Conservation (phyloP, 1,284 basidiomycete species). For the Xanthoconium separans region DNA sequence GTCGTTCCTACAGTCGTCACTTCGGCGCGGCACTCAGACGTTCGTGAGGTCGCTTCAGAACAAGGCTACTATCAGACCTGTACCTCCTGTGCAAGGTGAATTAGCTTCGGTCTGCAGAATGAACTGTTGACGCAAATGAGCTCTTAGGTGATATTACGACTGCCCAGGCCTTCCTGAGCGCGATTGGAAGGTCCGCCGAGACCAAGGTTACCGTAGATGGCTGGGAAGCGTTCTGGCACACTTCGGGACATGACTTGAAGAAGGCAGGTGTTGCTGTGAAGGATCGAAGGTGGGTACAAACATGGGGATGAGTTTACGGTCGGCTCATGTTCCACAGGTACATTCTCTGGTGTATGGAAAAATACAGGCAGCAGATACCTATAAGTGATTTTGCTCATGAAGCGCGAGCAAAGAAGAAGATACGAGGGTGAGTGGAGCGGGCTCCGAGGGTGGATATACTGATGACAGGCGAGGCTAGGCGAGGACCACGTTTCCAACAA, state of each 20-base stretch:
- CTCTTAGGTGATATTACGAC: slow-evolving; percentile 43
- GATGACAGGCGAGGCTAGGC: slow-evolving; percentile 32
- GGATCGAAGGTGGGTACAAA: slow-evolving; percentile 55
- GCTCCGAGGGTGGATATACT: not conserved
- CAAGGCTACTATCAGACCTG: slow-evolving; percentile 36
- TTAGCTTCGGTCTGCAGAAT: not conserved
- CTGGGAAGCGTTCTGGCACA: slow-evolving; percentile 72
- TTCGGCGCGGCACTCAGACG: slow-evolving; percentile 17
- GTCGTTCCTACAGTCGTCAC: slow-evolving; percentile 18
- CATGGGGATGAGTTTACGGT: not conserved
- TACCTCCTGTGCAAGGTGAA: slow-evolving; percentile 23
- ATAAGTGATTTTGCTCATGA: slow-evolving; percentile 64
- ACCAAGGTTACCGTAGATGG: slow-evolving; percentile 57
- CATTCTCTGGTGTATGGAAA: slow-evolving; percentile 81
- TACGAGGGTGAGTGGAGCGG: slow-evolving; percentile 61
- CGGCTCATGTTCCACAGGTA: slow-evolving; percentile 47
- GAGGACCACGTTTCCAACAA: slow-evolving; percentile 69
- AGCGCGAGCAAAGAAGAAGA: slow-evolving; percentile 65
- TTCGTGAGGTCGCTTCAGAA: slow-evolving; percentile 41
- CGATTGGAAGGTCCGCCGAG: slow-evolving; percentile 67
- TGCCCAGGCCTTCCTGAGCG: slow-evolving; percentile 63
- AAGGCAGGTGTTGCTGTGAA: slow-evolving; percentile 61
- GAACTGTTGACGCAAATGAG: slow-evolving; percentile 12
- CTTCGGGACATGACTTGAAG: slow-evolving; percentile 57
- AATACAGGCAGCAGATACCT: slow-evolving; percentile 59